These are phyloP conservation scores for Daldinia concentrica DNA, from an alignment of 495 filamentous ascomycete species.

Conservation along the genomic window DNA sequence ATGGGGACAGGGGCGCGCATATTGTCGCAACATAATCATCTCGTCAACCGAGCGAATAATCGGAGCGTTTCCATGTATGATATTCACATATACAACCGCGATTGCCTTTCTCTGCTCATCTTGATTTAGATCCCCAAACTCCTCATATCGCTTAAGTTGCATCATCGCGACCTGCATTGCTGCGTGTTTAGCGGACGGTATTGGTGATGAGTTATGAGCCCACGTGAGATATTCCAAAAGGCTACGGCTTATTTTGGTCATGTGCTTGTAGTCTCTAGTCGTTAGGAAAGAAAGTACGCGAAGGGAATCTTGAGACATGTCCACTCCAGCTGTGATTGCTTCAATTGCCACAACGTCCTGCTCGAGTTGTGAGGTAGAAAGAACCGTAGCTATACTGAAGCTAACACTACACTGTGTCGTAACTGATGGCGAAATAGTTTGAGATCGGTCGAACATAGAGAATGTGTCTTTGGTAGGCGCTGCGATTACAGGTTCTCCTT, in stretches of 20 bases:
- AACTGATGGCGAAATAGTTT: background rate
- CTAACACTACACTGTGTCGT: background rate
- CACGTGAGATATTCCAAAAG: background rate
- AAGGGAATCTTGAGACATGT: constrained; percentile 18
- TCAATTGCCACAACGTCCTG: constrained; percentile 2
- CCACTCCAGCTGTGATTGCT: background rate
- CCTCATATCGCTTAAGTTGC: constrained; percentile 13
- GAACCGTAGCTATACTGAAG: background rate
- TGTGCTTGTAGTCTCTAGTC: constrained; percentile 1
- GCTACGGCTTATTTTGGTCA: background rate
- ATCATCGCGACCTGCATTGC: background rate
- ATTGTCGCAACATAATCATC: constrained; percentile 14
- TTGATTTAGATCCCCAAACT: constrained; percentile 16
- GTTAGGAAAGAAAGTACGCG: constrained; percentile 17
- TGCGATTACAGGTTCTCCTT: background rate
- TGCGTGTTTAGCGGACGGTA: background rate
- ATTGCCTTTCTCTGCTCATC: constrained; percentile 20
- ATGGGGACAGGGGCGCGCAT: background rate
- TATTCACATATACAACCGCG: constrained; percentile 31
- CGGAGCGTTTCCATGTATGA: constrained; percentile 9
- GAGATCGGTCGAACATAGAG: background rate
- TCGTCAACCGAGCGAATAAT: constrained; percentile 21
- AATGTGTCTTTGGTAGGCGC: background rate
- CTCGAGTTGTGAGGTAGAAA: background rate
- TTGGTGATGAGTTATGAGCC: background rate